Evolutionary conservation across 495 filamentous ascomycete species (phyloP), one percentile per base, ranked within the genome.

Genomic region (Thozetella sp.): DNA sequence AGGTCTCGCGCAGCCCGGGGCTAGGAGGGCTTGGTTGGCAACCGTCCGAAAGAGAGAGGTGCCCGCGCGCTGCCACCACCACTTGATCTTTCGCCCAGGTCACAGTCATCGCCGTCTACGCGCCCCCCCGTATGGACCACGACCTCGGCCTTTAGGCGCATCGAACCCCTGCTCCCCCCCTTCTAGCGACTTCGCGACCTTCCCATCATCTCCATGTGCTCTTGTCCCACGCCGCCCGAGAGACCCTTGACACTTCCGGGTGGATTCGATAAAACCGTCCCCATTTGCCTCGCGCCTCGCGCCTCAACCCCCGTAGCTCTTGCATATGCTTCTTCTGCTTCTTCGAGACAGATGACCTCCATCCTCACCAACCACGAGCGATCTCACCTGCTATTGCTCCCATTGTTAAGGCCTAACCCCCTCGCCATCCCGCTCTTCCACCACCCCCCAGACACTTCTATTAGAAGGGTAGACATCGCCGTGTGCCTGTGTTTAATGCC

Each of bases 401-500:
- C n/a, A 9, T 48, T 19, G 43, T 20, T n/a, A 4, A 48, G 11
- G 43, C 43, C 43, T 20, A 20, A 48, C 20, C 43, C 43, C 12
- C 43, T 13, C n/a, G 3, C 10, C 20, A 10, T 9, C 43, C 43
- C 43, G n/a, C 43, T 3, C n/a, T 3, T 15, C 9, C n/a, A 48
- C 43, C 9, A 10, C 9, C 12, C 4, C 43, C 12, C 10, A 37
- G 30, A 17, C 9, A 37, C 30, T 37, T 37, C 30, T 10, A 48
- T n/a, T 19, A 48, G 11, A n/a, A 10, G 12, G 6, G 6, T 37
- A 6, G 30, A 37, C 30, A 37, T 37, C 30, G 43, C 20, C 43
- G 43, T 4, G 60, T 67, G 60, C 64, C 67, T 64, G 68, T 62
- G 70, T 72, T 72, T 72, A 74, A 69, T 72, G 72, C 72, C 72